Conservation (phyloP, 2,329 filamentous ascomycete species). For the Coniella vitis region DNA sequence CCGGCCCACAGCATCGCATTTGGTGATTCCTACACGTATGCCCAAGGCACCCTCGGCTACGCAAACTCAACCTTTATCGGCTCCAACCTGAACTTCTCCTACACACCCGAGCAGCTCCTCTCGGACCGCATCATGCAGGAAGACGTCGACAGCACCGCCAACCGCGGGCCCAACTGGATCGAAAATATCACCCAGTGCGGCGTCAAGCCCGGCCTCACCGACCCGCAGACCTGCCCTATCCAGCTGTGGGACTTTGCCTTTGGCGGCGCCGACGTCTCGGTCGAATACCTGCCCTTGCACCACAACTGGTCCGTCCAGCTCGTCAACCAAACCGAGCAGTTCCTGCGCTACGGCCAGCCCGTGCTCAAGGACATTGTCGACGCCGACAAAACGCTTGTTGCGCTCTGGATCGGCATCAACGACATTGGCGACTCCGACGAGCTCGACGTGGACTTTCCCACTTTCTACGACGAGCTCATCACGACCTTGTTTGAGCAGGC, state of each 20-base stretch:
- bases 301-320: conserved; percentile 43
- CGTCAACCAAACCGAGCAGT: conserved; percentile 44
- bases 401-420: conserved; percentile 51
- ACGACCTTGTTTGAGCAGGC: conserved; percentile 31
- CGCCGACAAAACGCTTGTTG: conserved; percentile 35
- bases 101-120: conserved; percentile 36
- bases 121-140: conserved; percentile 45
- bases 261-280: conserved; percentile 43
- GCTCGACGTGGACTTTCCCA: conserved; percentile 34
- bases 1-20: conserved; percentile 33
- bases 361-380: conserved; percentile 28
- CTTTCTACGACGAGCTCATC: conserved; percentile 37
- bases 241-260: conserved; percentile 53
- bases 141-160: conserved; percentile 37
- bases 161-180: conserved; percentile 49
- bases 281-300: conserved; percentile 39
- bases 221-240: conserved; percentile 34
- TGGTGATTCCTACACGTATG: conserved; percentile 45
- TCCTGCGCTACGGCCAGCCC: conserved; percentile 35
- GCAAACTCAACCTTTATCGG: conserved; percentile 48
- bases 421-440: conserved; percentile 45
- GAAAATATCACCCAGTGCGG: conserved; percentile 46
- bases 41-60: conserved; percentile 45
- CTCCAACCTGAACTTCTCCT: conserved; percentile 40
- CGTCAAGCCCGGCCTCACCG: conserved; percentile 33